Percentiles rank a stretch among this genome's conserved stretches.
Evolutionary conservation across 768 basidiomycete genomes (phyloP).

Genomic region (Tricholoma terreum): DNA sequence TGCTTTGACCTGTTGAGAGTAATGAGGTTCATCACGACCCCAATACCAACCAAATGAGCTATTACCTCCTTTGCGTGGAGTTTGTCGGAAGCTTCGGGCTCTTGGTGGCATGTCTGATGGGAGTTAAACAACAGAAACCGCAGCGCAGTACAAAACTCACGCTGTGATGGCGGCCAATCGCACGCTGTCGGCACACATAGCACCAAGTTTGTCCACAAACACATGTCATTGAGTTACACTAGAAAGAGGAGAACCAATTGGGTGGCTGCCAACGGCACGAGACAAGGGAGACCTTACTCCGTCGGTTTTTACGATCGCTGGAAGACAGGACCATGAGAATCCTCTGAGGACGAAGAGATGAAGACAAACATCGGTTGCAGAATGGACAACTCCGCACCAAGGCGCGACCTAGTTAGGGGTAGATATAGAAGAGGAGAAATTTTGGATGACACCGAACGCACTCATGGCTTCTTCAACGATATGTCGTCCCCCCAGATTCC

Average conservation of each 20-base stretch:
- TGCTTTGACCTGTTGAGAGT: not conserved
- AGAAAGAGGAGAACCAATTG: not conserved
- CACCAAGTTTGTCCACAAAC: not conserved
- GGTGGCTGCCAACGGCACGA: not conserved
- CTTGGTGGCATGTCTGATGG: not conserved
- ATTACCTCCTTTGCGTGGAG: not conserved
- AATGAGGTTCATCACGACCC: not conserved
- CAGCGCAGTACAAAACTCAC: not conserved
- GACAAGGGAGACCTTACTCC: not conserved
- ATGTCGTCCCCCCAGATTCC: not conserved
- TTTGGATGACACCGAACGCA: not conserved
- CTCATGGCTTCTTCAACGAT: not conserved
- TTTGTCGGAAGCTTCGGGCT: not conserved
- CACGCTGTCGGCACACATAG: not conserved
- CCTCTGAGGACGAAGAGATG: not conserved
- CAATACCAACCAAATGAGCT: not conserved
- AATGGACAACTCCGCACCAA: not conserved
- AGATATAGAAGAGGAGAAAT: not conserved
- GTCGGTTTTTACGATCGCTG: not conserved
- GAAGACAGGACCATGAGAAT: not conserved
- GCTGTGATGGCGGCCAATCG: conserved; percentile 12
- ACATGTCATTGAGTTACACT: not conserved
- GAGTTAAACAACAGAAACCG: not conserved
- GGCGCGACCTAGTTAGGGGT: not conserved
- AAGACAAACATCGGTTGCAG: not conserved